phyloP scores from a whole-genome alignment of 192 early-diverging fungal genomes.

The Physocladia obscura region DNA sequence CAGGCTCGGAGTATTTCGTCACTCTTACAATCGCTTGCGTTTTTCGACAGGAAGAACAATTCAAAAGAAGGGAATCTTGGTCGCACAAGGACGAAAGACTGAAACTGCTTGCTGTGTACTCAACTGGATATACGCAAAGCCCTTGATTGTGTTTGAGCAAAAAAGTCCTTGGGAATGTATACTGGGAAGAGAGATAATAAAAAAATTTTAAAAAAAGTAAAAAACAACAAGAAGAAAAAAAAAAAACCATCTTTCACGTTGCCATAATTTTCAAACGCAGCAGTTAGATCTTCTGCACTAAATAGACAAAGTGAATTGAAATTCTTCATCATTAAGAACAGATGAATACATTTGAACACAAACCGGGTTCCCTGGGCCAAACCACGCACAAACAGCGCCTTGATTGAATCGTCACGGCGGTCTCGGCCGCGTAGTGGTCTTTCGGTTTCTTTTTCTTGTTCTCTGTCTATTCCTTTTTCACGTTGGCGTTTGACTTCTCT shows the following conservation, averaged over 20 bases:
- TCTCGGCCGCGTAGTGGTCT: background rate
- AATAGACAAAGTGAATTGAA: background rate
- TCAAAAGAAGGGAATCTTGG: too few relatives aligned
- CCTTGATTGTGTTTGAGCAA: constrained; percentile 38
- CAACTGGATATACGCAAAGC: constrained; percentile 55
- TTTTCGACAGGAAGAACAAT: too few relatives aligned
- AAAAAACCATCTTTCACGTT: constrained; percentile 39
- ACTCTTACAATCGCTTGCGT: too few relatives aligned
- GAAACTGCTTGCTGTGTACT: too few relatives aligned
- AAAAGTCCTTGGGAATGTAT: constrained; percentile 52
- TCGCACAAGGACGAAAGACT: too few relatives aligned
- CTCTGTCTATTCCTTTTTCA: background rate
- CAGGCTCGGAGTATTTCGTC: too few relatives aligned
- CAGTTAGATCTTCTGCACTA: constrained; percentile 40
- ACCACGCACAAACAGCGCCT: constrained; percentile 42
- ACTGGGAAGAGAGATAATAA: constrained; percentile 11
- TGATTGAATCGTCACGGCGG: constrained; percentile 27
- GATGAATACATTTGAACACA: background rate
- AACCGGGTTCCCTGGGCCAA: constrained; percentile 42
- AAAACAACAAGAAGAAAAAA: background rate
- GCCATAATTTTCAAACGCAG: constrained; percentile 49
- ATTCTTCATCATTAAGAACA: background rate
- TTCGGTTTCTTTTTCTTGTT: background rate
- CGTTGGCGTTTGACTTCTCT: background rate
- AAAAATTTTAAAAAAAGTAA: too few relatives aligned